A percentile compares a stretch with the other conserved stretches of the same genome.
phyloP scores from a whole-genome alignment of 257 asterid species.

The Rauvolfia tetraphylla region DNA sequence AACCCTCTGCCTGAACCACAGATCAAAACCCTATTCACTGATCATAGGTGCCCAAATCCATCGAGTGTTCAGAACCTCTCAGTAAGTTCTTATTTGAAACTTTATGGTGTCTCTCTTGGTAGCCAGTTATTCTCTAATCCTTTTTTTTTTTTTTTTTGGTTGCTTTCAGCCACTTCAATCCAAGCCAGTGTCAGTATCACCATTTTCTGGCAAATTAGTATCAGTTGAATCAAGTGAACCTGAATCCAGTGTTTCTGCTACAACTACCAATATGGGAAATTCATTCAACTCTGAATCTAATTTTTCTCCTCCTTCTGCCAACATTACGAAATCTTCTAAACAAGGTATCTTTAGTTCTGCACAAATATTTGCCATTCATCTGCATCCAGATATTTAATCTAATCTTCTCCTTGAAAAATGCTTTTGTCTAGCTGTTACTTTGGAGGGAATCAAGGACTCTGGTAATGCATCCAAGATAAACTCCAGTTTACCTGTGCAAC shows the following conservation, averaged over 20 bases:
- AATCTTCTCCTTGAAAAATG: background rate
- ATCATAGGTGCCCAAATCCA: conserved; percentile 60
- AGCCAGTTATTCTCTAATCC: too few relatives aligned
- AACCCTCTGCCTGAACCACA: conserved; percentile 62
- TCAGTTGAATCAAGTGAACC: conserved; percentile 17
- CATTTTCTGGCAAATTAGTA: conserved; percentile 13
- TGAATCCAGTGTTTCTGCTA: background rate
- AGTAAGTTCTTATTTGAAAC: conserved; percentile 30
- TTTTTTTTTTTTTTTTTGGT: conserved; percentile 11
- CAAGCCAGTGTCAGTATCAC: conserved; percentile 12
- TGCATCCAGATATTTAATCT: background rate
- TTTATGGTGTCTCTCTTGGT: conserved; percentile 4
- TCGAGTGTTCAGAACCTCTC: conserved; percentile 21
- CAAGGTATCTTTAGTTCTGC: conserved; percentile 23
- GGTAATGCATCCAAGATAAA: conserved; percentile 19
- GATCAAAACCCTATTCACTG: conserved; percentile 52
- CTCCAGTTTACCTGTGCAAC: conserved; percentile 26
- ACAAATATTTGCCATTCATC: background rate
- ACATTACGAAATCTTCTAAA: conserved; percentile 10
- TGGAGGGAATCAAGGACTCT: conserved; percentile 23
- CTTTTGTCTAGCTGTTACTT: conserved; percentile 21
- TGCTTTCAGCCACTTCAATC: conserved; percentile 29
- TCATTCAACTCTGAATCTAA: conserved; percentile 7
- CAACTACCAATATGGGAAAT: background rate
- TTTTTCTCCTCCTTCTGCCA: background rate